Evolutionary conservation across 2,329 filamentous ascomycete species (phyloP), one percentile per base, ranked within the genome.

Genomic region (Venturiaceae sp.): DNA sequence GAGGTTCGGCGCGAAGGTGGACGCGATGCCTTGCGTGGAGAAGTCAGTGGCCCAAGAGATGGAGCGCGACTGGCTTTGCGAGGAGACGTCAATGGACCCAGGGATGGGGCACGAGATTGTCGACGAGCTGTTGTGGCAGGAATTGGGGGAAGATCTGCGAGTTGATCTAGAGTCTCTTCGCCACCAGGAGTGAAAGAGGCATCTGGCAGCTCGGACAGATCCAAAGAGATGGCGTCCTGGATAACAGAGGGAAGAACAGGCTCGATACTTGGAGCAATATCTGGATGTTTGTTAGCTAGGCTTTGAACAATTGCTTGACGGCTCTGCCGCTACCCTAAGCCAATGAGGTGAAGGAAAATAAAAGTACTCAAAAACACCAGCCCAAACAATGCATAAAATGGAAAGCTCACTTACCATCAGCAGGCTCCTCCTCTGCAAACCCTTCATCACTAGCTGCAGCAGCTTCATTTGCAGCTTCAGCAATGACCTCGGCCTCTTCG

Each of bases 181-280:
- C 37, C 53, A 41, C 39, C 26, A 32, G 32, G 33, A n/a, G 33
- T 36, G 21, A 56, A 56, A 4, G 53, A 56, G 39, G 53, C 53
- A 26, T 56, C 53, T 41, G 53, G 53, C 13, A 56, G 53, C 21
- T 56, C 53, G 21, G 33, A 39, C 16, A 56, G 32, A 56, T 56
- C 53, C 5, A 41, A 19, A 8, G 53, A 56, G 21, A 56, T 41
- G n/a, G 53, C 33, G 28, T 37, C 53, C 7, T 44, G 32, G 21
- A 30, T 28, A 11, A 41, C 37, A 13, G 53, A 13, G 37, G 44
- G 44, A 14, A 50, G 44, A 16, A 50, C 21, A 23, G 37, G 37
- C 37, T 56, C 53, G 16, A 56, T 44, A 23, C 53, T 56, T 41
- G 36, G 36, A 19, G 53, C 53, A 26, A 56, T 21, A 8, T 36